These are phyloP conservation scores for Penicillium oxalicum DNA, from an alignment of 2,329 filamentous ascomycete species.

Conservation along the genomic window DNA sequence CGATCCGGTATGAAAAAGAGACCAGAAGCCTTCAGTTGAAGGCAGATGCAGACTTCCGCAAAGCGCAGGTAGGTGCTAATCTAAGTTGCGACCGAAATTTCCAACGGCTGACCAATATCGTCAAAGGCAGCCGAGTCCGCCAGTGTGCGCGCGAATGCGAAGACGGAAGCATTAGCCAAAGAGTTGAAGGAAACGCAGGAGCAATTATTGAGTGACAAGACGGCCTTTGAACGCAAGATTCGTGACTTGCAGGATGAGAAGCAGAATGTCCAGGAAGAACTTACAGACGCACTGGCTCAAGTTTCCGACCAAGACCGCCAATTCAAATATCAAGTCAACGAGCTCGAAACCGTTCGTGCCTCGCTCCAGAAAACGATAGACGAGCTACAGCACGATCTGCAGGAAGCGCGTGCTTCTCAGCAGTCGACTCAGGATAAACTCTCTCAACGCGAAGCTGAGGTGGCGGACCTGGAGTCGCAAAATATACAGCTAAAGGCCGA, in stretches of 20 bases:
- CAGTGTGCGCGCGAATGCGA: slow-evolving; percentile 47
- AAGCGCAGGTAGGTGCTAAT: slow-evolving; percentile 45
- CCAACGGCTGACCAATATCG: not conserved
- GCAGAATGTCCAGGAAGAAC: slow-evolving; percentile 69
- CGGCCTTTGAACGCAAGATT: slow-evolving; percentile 50
- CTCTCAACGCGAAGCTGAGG: slow-evolving; percentile 61
- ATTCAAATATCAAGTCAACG: slow-evolving; percentile 52
- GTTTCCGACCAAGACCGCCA: slow-evolving; percentile 65
- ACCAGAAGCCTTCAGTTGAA: slow-evolving; percentile 71
- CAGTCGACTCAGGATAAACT: slow-evolving; percentile 61
- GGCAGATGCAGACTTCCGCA: slow-evolving; percentile 79
- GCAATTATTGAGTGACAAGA: slow-evolving; percentile 50
- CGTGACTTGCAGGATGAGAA: slow-evolving; percentile 61
- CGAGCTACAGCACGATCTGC: slow-evolving; percentile 47
- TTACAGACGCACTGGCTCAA: slow-evolving; percentile 74
- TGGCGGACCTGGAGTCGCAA: slow-evolving; percentile 73
- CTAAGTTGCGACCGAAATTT: not conserved
- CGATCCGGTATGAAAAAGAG: slow-evolving; percentile 75
- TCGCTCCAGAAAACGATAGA: slow-evolving; percentile 52
- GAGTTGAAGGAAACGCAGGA: slow-evolving; percentile 53
- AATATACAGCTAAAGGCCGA: slow-evolving; percentile 78
- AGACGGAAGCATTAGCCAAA: slow-evolving; percentile 49
- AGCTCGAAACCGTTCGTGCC: slow-evolving; percentile 56
- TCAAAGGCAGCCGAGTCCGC: slow-evolving; percentile 48
- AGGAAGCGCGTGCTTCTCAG: slow-evolving; percentile 52